Conservation (phyloP, 352 stramenopile genomes). For the Globisporangium nagaii region DNA sequence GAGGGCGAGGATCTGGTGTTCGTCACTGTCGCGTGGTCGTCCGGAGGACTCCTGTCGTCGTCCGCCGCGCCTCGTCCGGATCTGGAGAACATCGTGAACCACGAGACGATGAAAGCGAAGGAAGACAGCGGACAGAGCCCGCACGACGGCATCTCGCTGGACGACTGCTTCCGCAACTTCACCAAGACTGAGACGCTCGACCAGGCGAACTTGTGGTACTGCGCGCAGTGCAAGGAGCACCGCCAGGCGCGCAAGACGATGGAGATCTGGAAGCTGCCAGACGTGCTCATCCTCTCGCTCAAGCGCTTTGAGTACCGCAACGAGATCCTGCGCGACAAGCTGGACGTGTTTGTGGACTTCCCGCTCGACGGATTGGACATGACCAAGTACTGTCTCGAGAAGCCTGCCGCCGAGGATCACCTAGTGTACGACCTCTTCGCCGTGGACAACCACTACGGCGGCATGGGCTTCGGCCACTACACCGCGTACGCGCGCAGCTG, state of each 20-base stretch:
- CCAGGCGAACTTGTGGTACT: conserved; percentile 85
- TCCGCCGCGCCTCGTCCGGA: conserved; percentile 37
- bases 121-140: conserved; percentile 5
- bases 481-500: conserved; percentile 81
- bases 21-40: conserved; percentile 46
- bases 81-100: conserved; percentile 45
- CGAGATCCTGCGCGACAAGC: conserved; percentile 74
- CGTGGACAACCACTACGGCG: conserved; percentile 88
- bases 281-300: conserved; percentile 81
- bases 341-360: conserved; percentile 85
- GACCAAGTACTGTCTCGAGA: conserved; percentile 66
- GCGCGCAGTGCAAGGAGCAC: conserved; percentile 71
- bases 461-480: conserved; percentile 89
- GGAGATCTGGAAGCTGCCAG: conserved; percentile 74
- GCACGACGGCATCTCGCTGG: conserved; percentile 43
- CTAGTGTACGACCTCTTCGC: conserved; percentile 84
- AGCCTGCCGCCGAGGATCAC: conserved; percentile 26
- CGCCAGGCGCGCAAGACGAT: conserved; percentile 73
- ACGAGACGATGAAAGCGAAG: conserved; percentile 38
- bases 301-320: conserved; percentile 89
- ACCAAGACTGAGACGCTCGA: conserved; percentile 77
- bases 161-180: conserved; percentile 85
- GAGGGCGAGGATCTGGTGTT: conserved; percentile 44
- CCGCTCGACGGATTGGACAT: conserved; percentile 83
- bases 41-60: conserved; percentile 32